Base-by-base conservation (phyloP, 495 filamentous ascomycete genomes). In the Xylaria flabelliformis region DNA sequence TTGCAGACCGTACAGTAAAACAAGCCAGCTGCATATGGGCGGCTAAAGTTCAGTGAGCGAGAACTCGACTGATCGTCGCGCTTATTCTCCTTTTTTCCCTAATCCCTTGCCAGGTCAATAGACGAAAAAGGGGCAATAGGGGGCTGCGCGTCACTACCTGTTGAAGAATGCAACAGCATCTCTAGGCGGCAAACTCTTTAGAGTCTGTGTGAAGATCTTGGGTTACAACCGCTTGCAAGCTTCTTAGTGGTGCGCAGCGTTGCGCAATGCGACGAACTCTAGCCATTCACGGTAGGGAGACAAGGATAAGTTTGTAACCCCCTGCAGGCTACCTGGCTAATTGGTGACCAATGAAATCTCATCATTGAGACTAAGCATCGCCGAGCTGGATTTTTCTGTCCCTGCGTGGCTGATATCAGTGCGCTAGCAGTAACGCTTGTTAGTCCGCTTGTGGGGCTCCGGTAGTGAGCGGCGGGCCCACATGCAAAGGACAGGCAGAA, bases 231-330 rank as follows among this genome's bases (percentile, higher is more conserved):
- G 10, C 13, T 36, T 69, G 36, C 17, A 8, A 15, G 39, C 67
- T 13, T 46, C 13, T 61, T 26, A 61, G 67, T 69, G 29, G 69
- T 64, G 74, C 46, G 76, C 74, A n/a, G 24, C 13, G 10, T 12
- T 41, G 39, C 36, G 59, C 65, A 66, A 75, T 72, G 67, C 71
- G 68, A 69, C 59, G 26, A 73, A 41, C 41, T 72, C 51, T 29
- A 74, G 64, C 76, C 76, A 78, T 51, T 78, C 69, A 75, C 39
- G 67, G 51, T 50, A 19, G 39, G 39, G 44, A 32, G 26, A 74
- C 76, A 76, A 63, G 76, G 76, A 44, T 55, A 24, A 4, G 41
- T 39, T 15, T 62, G 66, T 65, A 64, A 19, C 64, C 64, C 46
- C 73, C 70, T 42, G 55, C 36, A 69, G 53, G 4, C 48, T 36